These are phyloP conservation scores for Arachis monticola DNA, from an alignment of 331 rosid species.

Conservation along the genomic window DNA sequence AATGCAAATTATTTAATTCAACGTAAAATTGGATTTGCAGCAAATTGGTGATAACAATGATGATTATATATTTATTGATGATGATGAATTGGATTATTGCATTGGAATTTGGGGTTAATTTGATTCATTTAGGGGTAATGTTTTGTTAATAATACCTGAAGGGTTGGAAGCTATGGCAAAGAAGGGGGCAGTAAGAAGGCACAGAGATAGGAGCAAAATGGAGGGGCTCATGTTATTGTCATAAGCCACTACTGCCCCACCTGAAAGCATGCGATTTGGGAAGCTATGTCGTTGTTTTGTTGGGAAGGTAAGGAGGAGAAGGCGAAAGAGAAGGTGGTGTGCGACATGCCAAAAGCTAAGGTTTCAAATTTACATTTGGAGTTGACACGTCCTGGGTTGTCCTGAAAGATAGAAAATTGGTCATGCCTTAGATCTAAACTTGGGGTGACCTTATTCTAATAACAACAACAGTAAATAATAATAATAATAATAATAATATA, in stretches of 20 bases:
- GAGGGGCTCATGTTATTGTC: constrained; percentile 57
- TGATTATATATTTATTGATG: neutral
- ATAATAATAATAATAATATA: too few relatives aligned
- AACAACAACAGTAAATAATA: too few relatives aligned
- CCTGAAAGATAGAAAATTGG: constrained; percentile 51
- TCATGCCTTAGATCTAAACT: constrained; percentile 23
- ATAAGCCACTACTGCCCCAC: constrained; percentile 49
- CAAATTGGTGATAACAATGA: too few relatives aligned
- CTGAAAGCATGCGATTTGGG: constrained; percentile 45
- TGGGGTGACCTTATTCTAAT: too few relatives aligned
- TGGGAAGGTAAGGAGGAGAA: constrained; percentile 29
- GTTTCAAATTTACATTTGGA: constrained; percentile 9
- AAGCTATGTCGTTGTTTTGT: constrained; percentile 39
- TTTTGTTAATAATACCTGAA: constrained; percentile 46
- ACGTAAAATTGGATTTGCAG: too few relatives aligned
- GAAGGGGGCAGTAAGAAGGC: constrained; percentile 57
- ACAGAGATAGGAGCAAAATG: constrained; percentile 68
- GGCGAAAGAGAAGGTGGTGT: constrained; percentile 27
- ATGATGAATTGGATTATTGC: neutral
- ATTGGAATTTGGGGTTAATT: neutral
- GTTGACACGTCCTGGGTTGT: constrained; percentile 47
- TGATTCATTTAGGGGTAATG: neutral
- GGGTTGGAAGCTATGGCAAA: constrained; percentile 42
- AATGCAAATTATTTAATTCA: too few relatives aligned
- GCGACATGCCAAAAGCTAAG: constrained; percentile 22